Evolutionary conservation across 2,329 filamentous ascomycete genomes (phyloP).

Genomic region (Ophiocordyceps sinensis): DNA sequence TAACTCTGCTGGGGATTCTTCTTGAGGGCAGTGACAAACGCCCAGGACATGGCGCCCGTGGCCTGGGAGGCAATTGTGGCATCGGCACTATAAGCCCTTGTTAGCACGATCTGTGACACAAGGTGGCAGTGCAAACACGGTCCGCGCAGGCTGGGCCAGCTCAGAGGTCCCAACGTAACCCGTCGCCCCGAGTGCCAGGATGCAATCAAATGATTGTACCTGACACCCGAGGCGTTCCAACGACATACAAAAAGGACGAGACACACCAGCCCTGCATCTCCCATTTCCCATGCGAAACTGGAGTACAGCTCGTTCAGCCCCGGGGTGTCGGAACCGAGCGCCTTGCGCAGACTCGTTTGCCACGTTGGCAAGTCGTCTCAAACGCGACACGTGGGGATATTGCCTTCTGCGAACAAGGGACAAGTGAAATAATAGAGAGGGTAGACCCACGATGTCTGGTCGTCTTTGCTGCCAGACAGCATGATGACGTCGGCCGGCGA

Average conservation of each 20-base stretch:
- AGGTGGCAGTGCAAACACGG: background rate
- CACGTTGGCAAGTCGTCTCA: too few relatives aligned
- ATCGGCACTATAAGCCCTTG: conserved; percentile 50
- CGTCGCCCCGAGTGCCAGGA: conserved; percentile 30
- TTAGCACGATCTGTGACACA: background rate
- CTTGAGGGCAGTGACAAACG: conserved; percentile 82
- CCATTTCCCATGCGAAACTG: too few relatives aligned
- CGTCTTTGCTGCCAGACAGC: conserved; percentile 95
- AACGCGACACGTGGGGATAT: too few relatives aligned
- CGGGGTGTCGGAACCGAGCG: too few relatives aligned
- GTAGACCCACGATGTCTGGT: conserved; percentile 71
- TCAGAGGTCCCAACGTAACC: conserved; percentile 24
- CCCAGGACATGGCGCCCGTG: conserved; percentile 96
- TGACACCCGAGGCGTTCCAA: conserved; percentile 26
- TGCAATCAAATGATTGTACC: conserved; percentile 18
- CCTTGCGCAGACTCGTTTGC: too few relatives aligned
- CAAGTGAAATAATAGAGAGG: conserved; percentile 7
- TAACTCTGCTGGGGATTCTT: conserved; percentile 98
- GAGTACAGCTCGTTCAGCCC: too few relatives aligned
- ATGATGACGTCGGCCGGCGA: conserved; percentile 92
- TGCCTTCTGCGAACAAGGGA: background rate
- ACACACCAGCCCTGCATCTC: background rate
- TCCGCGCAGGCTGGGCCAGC: background rate
- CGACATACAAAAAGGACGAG: conserved; percentile 5
- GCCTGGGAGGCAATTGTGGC: conserved; percentile 83